These are phyloP conservation scores for Aspergillus tubingensis DNA, from an alignment of 2,329 filamentous ascomycete species.

Conservation along the genomic window DNA sequence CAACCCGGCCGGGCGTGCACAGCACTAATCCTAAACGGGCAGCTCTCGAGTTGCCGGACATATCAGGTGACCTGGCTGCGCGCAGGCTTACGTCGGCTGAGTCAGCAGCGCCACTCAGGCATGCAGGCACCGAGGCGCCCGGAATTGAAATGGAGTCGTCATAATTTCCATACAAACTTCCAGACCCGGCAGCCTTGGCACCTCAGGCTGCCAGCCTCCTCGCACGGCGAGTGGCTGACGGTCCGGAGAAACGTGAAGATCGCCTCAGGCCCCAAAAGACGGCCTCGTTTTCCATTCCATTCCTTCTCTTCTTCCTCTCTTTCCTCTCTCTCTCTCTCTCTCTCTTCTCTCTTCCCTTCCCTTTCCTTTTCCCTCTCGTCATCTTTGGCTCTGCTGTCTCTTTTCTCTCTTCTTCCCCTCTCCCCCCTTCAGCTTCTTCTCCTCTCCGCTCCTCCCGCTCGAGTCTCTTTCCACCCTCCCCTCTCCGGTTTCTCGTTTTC, in stretches of 20 bases:
- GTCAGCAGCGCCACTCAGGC: constrained; percentile 12
- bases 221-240: constrained; percentile 20
- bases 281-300: constrained; percentile 44
- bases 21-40: too few species aligned
- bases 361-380: constrained; percentile 23
- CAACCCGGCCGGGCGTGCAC: constrained; percentile 10
- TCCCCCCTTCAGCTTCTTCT: constrained; percentile 20
- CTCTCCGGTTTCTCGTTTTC: constrained; percentile 12
- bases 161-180: neutral
- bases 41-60: too few species aligned
- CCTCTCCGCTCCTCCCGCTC: constrained; percentile 20
- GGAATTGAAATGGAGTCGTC: constrained; percentile 5
- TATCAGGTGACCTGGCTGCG: neutral
- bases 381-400: constrained; percentile 22
- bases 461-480: constrained; percentile 8
- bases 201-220: constrained; percentile 26
- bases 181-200: neutral
- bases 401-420: constrained; percentile 14
- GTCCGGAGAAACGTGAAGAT: constrained; percentile 28
- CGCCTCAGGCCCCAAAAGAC: constrained; percentile 29
- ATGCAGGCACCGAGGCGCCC: constrained; percentile 8
- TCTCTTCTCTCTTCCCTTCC: constrained; percentile 25
- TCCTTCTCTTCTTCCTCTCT: constrained; percentile 36
- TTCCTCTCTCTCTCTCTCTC: constrained; percentile 29
- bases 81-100: neutral